A percentile compares a stretch with the other conserved stretches of the same genome.
phyloP scores from a whole-genome alignment of 1,284 basidiomycete species.

The Wallemia hederae region DNA sequence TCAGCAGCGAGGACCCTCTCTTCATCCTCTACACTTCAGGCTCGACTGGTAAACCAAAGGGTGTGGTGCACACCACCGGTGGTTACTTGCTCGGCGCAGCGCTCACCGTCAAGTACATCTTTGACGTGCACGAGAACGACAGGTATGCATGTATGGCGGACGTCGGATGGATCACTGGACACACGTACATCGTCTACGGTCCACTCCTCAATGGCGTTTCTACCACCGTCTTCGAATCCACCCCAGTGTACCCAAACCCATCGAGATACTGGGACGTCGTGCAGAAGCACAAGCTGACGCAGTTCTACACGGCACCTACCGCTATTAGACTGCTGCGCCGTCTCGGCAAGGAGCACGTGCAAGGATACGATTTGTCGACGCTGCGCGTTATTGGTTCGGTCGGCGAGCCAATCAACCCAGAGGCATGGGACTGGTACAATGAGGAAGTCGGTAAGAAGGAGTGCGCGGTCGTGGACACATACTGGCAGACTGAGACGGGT shows the following conservation, averaged over 20 bases:
- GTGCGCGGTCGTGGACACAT: constrained; percentile 35
- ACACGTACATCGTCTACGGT: constrained; percentile 92
- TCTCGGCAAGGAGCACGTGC: constrained; percentile 61
- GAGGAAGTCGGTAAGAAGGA: constrained; percentile 66
- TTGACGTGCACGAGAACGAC: constrained; percentile 77
- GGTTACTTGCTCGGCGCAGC: constrained; percentile 74
- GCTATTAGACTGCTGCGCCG: constrained; percentile 74
- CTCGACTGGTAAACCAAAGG: constrained; percentile 88
- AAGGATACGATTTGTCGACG: constrained; percentile 50
- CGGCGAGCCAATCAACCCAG: constrained; percentile 96
- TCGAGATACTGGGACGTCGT: constrained; percentile 93
- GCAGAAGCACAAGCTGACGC: constrained; percentile 71
- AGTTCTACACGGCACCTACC: constrained; percentile 50
- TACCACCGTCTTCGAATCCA: constrained; percentile 85
- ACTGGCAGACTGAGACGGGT: constrained; percentile 84
- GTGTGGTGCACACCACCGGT: constrained; percentile 81
- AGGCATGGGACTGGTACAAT: constrained; percentile 98
- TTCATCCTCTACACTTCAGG: constrained; percentile 96
- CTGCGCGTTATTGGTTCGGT: constrained; percentile 73
- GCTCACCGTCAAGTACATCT: constrained; percentile 81
- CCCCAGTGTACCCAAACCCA: constrained; percentile 83
- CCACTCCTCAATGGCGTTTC: constrained; percentile 71
- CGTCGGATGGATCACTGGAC: constrained; percentile 96
- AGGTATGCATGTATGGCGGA: constrained; percentile 96
- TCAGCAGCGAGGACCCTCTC: constrained; percentile 73